Evolutionary conservation across 108 stramenopile species (phyloP).

Genomic region (Cyclostephanos tholiformis): DNA sequence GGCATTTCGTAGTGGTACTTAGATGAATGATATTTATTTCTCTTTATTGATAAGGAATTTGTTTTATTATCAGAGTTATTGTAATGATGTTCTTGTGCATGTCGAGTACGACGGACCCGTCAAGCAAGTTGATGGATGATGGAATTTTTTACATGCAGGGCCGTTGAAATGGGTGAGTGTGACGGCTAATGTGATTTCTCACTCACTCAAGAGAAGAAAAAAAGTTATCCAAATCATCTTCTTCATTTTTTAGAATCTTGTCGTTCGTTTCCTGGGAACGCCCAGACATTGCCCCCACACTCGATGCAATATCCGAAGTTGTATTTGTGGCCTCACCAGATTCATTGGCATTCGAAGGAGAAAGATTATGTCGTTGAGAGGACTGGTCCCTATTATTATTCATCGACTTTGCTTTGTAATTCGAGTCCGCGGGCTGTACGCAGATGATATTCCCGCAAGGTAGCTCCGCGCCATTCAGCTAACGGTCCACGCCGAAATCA

Average conservation of each 20-base stretch:
- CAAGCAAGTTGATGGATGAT: too few species aligned
- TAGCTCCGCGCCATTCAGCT: constrained; percentile 76
- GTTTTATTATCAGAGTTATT: too few species aligned
- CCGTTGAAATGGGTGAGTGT: too few species aligned
- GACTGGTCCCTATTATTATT: not conserved
- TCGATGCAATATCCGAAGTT: not conserved
- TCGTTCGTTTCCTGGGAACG: constrained; percentile 5
- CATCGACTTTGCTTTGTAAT: constrained; percentile 41
- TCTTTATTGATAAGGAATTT: too few species aligned
- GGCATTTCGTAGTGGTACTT: too few species aligned
- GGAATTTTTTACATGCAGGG: too few species aligned
- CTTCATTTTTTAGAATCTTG: constrained; percentile 28
- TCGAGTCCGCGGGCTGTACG: constrained; percentile 62
- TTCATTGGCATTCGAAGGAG: not conserved
- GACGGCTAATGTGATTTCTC: not conserved
- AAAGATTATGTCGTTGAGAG: not conserved
- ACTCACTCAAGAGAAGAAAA: constrained; percentile 60
- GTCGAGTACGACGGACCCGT: too few species aligned
- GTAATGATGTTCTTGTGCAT: too few species aligned
- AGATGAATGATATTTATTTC: too few species aligned
- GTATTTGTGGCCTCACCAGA: not conserved
- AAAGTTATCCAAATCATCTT: constrained; percentile 71
- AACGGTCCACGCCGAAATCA: not conserved
- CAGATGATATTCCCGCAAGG: constrained; percentile 57
- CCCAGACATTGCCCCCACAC: not conserved